Conservation (phyloP, 345 rosid genomes). For the Eucalyptus coolabah region DNA sequence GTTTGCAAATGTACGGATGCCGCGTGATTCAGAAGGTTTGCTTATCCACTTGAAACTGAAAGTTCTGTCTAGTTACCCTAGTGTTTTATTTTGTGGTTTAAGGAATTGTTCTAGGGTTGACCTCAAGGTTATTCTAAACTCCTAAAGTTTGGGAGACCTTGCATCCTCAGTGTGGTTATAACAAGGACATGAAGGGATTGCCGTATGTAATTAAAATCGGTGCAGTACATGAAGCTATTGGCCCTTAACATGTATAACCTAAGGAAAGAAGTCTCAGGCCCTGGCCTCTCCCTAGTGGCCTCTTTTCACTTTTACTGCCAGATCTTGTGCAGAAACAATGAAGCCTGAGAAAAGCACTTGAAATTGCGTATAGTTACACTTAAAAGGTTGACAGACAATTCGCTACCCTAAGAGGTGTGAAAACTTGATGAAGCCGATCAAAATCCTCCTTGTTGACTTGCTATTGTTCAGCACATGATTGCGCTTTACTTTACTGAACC, state of each 20-base stretch:
- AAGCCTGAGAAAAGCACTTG: neutral
- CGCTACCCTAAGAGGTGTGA: neutral
- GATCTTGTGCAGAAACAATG: neutral
- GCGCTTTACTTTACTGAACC: neutral
- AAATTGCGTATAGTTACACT: neutral
- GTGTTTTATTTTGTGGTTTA: neutral
- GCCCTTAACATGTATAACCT: neutral
- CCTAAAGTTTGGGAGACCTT: neutral
- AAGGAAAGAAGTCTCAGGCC: neutral
- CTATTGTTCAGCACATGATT: neutral
- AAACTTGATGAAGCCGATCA: neutral
- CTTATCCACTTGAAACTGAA: neutral
- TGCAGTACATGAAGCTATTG: neutral
- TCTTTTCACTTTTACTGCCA: neutral
- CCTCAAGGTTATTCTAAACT: neutral
- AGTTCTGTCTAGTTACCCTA: neutral
- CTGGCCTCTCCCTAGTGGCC: neutral
- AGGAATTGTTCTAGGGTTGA: neutral
- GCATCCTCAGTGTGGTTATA: neutral
- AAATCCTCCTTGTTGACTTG: neutral
- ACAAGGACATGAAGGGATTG: neutral
- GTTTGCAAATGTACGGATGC: conserved; percentile 99
- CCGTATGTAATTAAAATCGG: neutral
- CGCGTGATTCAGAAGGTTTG: conserved; percentile 97
- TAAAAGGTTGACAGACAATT: neutral